Conservation (phyloP, 176 grass and related monocot genomes). For the Carex littledalei region DNA sequence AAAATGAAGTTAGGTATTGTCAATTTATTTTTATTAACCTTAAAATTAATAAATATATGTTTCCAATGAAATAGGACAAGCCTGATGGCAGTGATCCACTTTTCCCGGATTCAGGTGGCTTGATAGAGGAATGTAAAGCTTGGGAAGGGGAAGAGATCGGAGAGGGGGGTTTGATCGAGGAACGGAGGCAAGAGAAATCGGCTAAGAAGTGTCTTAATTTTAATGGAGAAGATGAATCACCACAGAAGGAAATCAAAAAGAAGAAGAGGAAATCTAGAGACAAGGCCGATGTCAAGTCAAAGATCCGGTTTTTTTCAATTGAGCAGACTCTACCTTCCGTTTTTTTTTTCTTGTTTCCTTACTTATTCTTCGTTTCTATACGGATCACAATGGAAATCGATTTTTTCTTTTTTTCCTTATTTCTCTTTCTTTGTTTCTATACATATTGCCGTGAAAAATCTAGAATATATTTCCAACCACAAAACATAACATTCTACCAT, state of each 20-base stretch:
- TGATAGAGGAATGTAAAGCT: no score
- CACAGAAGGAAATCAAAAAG: constrained; percentile 49
- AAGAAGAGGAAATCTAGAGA: constrained; percentile 40
- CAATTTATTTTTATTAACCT: background rate
- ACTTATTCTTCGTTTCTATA: no score
- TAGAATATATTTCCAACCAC: no score
- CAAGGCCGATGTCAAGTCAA: constrained; percentile 16
- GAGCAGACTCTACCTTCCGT: no score
- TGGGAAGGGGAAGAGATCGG: constrained; percentile 33
- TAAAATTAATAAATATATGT: constrained; percentile 20
- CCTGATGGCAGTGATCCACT: no score
- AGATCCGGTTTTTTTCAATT: constrained; percentile 20
- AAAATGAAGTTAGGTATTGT: background rate
- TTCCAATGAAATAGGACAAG: constrained; percentile 32
- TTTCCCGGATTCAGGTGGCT: no score
- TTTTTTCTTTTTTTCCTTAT: no score
- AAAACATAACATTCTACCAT: no score
- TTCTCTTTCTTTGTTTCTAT: no score
- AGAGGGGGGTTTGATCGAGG: constrained; percentile 50
- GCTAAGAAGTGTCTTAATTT: constrained; percentile 76
- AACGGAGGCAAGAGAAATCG: constrained; percentile 45
- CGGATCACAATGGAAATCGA: no score
- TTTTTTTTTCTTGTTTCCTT: no score
- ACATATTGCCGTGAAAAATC: no score
- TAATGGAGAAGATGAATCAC: constrained; percentile 33